Evolutionary conservation across 257 asterid species (phyloP), one percentile per base, ranked within the genome.

Genomic region (Fraxinus excelsior): DNA sequence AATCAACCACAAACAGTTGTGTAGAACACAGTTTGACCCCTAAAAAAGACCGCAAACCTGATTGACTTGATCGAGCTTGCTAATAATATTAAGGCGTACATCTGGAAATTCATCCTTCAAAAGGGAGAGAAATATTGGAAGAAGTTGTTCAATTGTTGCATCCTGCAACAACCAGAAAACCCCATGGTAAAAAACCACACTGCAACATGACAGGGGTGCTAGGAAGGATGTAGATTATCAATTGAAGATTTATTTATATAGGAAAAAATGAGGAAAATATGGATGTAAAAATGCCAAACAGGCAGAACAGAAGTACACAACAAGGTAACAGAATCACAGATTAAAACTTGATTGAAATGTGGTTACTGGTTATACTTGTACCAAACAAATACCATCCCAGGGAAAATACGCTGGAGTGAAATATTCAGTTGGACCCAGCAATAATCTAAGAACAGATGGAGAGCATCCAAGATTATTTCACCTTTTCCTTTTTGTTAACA

Each of bases 11-110:
- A 40, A 77, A 53, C 0, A 19, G 44, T n/a, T 14, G 34, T 38
- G 53, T 31, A 78, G 78, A 34, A 35, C 34, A 42, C 31, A 10
- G 35, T 11, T 62, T 25, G 34, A 26, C 32, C 23, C 67, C 13
- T 56, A 18, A 58, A 58, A 60, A 26, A 62, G 19, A 62, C 67
- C 40, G 67, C 70, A 49, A 10, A 90, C 97, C 94, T 91, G 97
- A 77, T 92, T 92, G 76, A 92, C 97, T 91, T 91, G 97, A 82
- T 92, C 96, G 76, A 92, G 90, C 87, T 92, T 92, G 90, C 97
- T 92, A 84, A 92, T 92, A 82, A 90, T 90, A 78, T 89, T 92
- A 84, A 92, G 85, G 72, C 97, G 93, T 38, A 92, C 97, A 74
- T 92, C 96, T 1, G 96, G 97, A 83, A 91, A 92, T 84, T 92